These are phyloP conservation scores for Kuraishia cidri DNA, from an alignment of 805 yeast species.

Conservation along the genomic window DNA sequence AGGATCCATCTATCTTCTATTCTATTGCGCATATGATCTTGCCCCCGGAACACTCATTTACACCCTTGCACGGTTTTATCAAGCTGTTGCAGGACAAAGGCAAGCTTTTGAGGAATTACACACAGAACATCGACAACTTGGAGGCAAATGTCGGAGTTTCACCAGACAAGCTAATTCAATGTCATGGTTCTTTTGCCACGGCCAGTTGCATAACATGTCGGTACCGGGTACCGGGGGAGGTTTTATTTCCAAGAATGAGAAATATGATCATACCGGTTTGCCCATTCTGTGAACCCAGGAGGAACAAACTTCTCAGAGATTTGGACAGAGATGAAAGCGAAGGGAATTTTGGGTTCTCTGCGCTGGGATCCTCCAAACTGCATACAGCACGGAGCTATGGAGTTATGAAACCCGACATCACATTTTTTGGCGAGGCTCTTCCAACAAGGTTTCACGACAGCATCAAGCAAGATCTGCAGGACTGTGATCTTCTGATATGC, in stretches of 20 bases:
- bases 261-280: slow-evolving; percentile 60
- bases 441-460: slow-evolving; percentile 60
- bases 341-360: slow-evolving; percentile 4
- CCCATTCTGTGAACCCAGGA: slow-evolving; percentile 47
- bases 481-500: slow-evolving; percentile 74
- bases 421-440: slow-evolving; percentile 82
- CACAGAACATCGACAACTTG: slow-evolving; percentile 85
- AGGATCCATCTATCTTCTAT: slow-evolving; percentile 75
- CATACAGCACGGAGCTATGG: slow-evolving; percentile 48
- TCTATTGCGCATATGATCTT: slow-evolving; percentile 79
- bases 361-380: neutral
- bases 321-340: slow-evolving; percentile 15
- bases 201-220: slow-evolving; percentile 81
- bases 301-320: slow-evolving; percentile 19
- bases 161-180: slow-evolving; percentile 65
- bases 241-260: slow-evolving; percentile 51
- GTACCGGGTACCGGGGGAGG: slow-evolving; percentile 55
- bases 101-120: slow-evolving; percentile 73
- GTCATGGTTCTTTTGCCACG: slow-evolving; percentile 88
- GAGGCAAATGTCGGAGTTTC: slow-evolving; percentile 75
- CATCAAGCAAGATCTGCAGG: slow-evolving; percentile 47
- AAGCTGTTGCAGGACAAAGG: slow-evolving; percentile 65
- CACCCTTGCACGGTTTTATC: slow-evolving; percentile 80
- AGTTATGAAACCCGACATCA: slow-evolving; percentile 86
- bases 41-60: slow-evolving; percentile 58